Conservation (phyloP, 129 eudicot species). For the Saposhnikovia divaricata region DNA sequence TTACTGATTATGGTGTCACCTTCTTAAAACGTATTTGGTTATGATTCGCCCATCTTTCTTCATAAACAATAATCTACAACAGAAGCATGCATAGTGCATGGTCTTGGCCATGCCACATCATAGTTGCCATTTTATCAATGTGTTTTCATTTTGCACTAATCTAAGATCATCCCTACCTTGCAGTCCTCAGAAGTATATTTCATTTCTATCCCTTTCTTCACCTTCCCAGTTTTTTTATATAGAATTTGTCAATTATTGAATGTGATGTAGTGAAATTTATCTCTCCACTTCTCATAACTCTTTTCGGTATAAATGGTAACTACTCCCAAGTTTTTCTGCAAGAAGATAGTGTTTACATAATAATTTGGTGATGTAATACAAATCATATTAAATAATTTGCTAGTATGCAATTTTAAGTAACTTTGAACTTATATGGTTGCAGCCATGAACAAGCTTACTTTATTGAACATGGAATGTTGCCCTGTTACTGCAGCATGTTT, state of each 20-base stretch:
- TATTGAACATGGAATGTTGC: constrained; percentile 94
- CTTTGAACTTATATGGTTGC: constrained; percentile 11
- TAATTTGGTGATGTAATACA: neutral
- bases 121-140: neutral
- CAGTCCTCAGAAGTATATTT: neutral
- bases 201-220: neutral
- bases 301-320: neutral
- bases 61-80: neutral
- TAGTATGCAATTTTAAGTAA: too few relatives aligned
- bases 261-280: neutral
- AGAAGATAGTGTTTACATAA: neutral
- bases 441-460: constrained; percentile 66
- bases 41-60: neutral
- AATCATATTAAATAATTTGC: neutral
- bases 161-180: neutral
- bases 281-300: neutral
- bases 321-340: neutral
- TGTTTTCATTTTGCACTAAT: neutral
- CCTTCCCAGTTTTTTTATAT: neutral
- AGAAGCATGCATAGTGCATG: neutral
- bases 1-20: constrained; percentile 76
- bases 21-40: constrained; percentile 51
- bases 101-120: neutral
- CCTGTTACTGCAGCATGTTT: constrained; percentile 77
- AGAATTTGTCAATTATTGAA: neutral